phyloP scores from a whole-genome alignment of 2,329 filamentous ascomycete genomes.

The Berkeleyomyces rouxiae region DNA sequence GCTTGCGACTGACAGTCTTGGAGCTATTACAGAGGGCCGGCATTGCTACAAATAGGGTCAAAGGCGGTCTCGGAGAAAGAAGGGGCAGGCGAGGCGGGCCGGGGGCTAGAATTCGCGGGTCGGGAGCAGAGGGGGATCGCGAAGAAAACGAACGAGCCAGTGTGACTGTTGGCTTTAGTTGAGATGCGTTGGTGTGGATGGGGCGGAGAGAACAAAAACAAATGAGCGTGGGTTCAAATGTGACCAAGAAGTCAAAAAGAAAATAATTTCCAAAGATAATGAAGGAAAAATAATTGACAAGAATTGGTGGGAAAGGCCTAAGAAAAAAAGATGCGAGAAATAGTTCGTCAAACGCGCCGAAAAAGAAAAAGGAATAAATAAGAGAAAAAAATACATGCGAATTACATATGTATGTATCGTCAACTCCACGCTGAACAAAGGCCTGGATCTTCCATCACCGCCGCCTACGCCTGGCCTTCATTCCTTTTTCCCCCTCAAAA shows the following conservation, averaged over 20 bases:
- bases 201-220: not conserved
- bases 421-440: not conserved
- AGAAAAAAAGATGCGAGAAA: not conserved
- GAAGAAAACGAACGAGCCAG: not conserved
- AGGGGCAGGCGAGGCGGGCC: too few species aligned
- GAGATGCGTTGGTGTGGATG: not conserved
- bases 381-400: not conserved
- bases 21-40: conserved; percentile 45
- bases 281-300: not conserved
- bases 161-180: not conserved
- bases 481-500: not conserved
- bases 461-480: not conserved
- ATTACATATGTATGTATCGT: not conserved
- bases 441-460: not conserved
- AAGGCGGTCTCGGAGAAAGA: not conserved
- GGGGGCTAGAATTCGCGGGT: too few species aligned
- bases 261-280: not conserved
- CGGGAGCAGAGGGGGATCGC: not conserved
- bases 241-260: not conserved
- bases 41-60: conserved; percentile 6
- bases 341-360: not conserved
- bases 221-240: conserved; percentile 2
- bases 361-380: not conserved
- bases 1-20: conserved; percentile 87
- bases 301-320: not conserved